These are phyloP conservation scores for Solanum piurae DNA, from an alignment of 257 asterid species.

Conservation along the genomic window DNA sequence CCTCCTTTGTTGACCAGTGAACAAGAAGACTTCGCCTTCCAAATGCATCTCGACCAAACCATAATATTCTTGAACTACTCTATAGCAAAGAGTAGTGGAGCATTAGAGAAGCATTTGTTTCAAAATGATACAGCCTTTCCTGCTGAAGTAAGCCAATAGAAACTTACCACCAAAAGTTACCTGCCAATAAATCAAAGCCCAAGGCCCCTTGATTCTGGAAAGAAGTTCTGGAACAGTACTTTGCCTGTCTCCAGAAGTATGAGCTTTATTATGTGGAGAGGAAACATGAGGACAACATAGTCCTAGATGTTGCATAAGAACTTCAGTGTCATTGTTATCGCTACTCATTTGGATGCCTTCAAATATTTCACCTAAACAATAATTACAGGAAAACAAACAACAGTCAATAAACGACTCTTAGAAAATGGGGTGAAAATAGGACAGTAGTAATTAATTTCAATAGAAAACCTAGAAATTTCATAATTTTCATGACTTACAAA, in stretches of 20 bases:
- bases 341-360: conserved; percentile 52
- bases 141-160: conserved; percentile 12
- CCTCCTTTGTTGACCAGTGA: conserved; percentile 82
- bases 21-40: conserved; percentile 96
- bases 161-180: conserved; percentile 88
- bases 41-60: conserved; percentile 98
- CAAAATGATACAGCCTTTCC: neutral
- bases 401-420: neutral
- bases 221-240: conserved; percentile 58
- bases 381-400: neutral
- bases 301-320: conserved; percentile 67
- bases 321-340: conserved; percentile 60
- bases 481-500: neutral
- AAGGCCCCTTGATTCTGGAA: conserved; percentile 86
- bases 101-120: neutral
- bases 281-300: conserved; percentile 44
- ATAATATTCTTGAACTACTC: conserved; percentile 74
- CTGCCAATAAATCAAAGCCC: conserved; percentile 98
- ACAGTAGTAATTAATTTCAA: neutral
- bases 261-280: conserved; percentile 18
- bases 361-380: conserved; percentile 65
- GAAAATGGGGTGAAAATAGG: neutral
- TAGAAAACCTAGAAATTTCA: neutral
- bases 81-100: conserved; percentile 15
- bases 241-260: conserved; percentile 28